Conservation (phyloP, 768 basidiomycete species). For the Mycena chlorophos region DNA sequence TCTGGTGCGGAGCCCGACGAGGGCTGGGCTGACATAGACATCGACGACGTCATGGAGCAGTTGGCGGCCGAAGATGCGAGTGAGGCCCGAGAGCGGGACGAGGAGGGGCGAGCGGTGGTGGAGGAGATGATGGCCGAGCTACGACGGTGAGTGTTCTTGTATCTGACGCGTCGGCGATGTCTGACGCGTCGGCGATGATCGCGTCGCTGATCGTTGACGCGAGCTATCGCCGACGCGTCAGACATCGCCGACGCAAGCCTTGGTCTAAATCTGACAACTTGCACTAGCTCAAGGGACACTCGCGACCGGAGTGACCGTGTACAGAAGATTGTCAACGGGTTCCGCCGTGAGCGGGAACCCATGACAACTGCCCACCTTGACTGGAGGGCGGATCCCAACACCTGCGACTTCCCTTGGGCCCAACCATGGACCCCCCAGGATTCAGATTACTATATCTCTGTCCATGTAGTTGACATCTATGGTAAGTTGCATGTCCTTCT, state of each 20-base stretch:
- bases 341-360: background rate
- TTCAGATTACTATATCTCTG: background rate
- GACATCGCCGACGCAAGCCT: too few species aligned
- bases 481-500: background rate
- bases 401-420: background rate
- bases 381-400: background rate
- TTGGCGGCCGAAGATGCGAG: too few species aligned
- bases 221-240: background rate
- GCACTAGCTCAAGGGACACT: background rate
- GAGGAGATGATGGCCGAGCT: background rate
- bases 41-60: background rate
- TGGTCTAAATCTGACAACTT: background rate
- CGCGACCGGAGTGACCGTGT: background rate
- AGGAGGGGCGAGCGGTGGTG: background rate
- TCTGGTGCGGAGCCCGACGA: too few species aligned
- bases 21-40: background rate
- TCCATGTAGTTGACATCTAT: background rate
- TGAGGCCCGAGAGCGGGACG: background rate
- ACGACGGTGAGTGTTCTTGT: too few species aligned
- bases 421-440: background rate
- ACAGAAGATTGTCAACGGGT: background rate
- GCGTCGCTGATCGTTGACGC: background rate
- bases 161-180: background rate
- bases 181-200: background rate
- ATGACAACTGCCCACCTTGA: background rate